Evolutionary conservation across 2,329 filamentous ascomycete species (phyloP).

Genomic region (Aspergillus aculeatinus): DNA sequence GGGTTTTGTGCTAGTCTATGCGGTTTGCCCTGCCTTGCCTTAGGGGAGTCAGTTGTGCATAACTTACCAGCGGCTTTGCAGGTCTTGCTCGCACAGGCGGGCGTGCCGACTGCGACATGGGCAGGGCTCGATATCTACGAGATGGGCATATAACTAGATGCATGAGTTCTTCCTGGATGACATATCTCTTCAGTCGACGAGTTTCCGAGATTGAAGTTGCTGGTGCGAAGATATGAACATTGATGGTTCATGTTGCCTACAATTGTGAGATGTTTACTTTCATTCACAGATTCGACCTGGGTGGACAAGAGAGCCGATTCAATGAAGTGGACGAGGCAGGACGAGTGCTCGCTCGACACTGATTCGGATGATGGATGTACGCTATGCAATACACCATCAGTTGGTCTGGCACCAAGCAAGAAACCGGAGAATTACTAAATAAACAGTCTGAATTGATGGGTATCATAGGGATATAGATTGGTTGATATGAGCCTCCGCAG

Average conservation of each 20-base stretch:
- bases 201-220: not conserved
- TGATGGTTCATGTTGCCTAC: not conserved
- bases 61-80: not conserved
- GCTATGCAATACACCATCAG: too few species aligned
- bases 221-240: not conserved
- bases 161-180: not conserved
- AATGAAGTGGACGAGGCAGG: too few species aligned
- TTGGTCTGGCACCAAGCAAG: too few species aligned
- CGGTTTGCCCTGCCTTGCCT: not conserved
- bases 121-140: not conserved
- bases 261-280: not conserved
- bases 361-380: too few species aligned
- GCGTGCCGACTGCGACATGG: not conserved
- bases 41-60: not conserved
- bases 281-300: too few species aligned
- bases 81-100: conserved; percentile 3
- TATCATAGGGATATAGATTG: not conserved
- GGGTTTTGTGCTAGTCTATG: too few species aligned
- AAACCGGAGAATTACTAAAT: not conserved
- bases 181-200: not conserved
- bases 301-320: too few species aligned
- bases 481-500: not conserved
- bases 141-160: not conserved
- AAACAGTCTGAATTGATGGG: not conserved
- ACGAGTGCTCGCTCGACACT: too few species aligned